Conservation (phyloP, 1,284 basidiomycete genomes). For the Cryptococcus sp. region DNA sequence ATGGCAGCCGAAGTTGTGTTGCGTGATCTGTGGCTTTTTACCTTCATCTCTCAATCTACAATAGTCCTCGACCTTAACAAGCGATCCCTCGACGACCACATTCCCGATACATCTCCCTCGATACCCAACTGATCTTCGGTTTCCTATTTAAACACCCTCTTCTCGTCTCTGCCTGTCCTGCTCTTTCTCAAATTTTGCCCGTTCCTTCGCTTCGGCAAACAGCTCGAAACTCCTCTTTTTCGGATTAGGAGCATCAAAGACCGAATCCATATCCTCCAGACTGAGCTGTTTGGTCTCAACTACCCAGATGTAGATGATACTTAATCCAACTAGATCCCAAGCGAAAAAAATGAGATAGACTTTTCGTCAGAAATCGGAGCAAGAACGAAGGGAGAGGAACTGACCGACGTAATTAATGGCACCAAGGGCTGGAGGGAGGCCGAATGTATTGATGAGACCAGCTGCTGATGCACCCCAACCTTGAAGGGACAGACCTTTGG, state of each 20-base stretch:
- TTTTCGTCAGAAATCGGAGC: constrained; percentile 15
- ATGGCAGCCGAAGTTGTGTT: too few relatives aligned
- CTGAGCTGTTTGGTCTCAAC: constrained; percentile 54
- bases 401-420: constrained; percentile 28
- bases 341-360: constrained; percentile 55
- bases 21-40: too few relatives aligned
- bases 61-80: too few relatives aligned
- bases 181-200: constrained; percentile 6
- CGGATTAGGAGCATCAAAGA: constrained; percentile 54
- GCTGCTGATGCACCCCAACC: constrained; percentile 17
- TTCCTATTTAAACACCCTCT: too few relatives aligned
- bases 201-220: constrained; percentile 7
- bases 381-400: constrained; percentile 1
- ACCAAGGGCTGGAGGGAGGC: constrained; percentile 28
- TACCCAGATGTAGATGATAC: constrained; percentile 57
- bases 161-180: neutral
- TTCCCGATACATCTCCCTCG: too few relatives aligned
- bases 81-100: too few relatives aligned
- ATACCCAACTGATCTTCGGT: too few relatives aligned
- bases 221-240: constrained; percentile 48
- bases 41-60: too few relatives aligned
- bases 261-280: constrained; percentile 56
- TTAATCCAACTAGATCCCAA: constrained; percentile 57
- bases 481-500: constrained; percentile 51
- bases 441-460: constrained; percentile 35